These are phyloP conservation scores for Mortierella sp. DNA, from an alignment of 371 early-diverging fungal species.

Conservation along the genomic window DNA sequence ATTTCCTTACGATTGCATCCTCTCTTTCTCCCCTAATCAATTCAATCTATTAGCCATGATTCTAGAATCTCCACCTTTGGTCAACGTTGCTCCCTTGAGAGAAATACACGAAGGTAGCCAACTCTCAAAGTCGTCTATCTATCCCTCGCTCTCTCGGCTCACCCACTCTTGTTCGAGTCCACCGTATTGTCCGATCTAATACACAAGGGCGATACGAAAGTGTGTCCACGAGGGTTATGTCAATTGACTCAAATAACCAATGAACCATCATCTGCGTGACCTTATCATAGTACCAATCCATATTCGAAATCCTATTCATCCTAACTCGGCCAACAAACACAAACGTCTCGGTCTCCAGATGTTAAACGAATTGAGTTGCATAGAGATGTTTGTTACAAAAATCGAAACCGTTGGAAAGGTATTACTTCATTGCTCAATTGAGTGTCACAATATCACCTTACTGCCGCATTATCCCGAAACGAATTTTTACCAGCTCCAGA, in stretches of 20 bases:
- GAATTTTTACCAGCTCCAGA: background rate
- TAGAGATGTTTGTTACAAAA: conserved; percentile 50
- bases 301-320: conserved; percentile 49
- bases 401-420: conserved; percentile 51
- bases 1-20: background rate
- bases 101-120: conserved; percentile 50
- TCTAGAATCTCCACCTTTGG: conserved; percentile 46
- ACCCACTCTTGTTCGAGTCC: background rate
- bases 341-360: conserved; percentile 52
- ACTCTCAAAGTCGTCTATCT: background rate
- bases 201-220: background rate
- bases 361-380: conserved; percentile 51
- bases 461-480: background rate
- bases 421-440: conserved; percentile 2
- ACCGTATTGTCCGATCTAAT: background rate
- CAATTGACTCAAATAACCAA: background rate
- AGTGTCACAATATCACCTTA: background rate
- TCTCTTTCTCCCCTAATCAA: background rate
- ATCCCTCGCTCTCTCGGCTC: background rate
- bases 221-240: background rate
- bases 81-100: conserved; percentile 44
- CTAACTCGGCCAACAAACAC: conserved; percentile 53
- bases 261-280: background rate
- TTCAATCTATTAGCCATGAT: conserved; percentile 24
- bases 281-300: conserved; percentile 43